Base-by-base conservation (phyloP, 768 basidiomycete genomes). In the Termitomyces sp. region DNA sequence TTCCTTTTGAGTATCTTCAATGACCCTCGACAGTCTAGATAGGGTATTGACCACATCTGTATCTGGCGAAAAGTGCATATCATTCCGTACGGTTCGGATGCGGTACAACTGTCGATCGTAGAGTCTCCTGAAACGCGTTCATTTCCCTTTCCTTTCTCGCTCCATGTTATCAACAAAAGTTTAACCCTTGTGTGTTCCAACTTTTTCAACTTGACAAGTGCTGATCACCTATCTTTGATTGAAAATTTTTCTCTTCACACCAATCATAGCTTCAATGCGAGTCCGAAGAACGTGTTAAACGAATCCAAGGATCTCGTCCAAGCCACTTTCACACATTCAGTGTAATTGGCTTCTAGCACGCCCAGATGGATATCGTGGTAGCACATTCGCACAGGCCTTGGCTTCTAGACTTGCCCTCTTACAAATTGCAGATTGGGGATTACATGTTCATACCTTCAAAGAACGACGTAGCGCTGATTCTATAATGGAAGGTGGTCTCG, bases 1-100 rank as follows among this genome's bases (percentile, higher is more conserved):
- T 32, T 20, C 62, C 59, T 49, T 59, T 55, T 12, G 36, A 56
- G 51, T 44, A 65, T 48, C 38, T 43, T 61, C 54, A 61, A 63
- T 36, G 60, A 41, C 16, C 43, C 41, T 62, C 53, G 30, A 50
- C 41, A 30, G 26, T 41, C 43, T 38, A 6, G 16, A 50, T 50
- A 60, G 56, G 58, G 60, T 47, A 64, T 64, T 50, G 59, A 38
- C 48, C 48, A 53, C 47, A 41, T 23, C 43, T 28, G 56, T 5
- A 23, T 4, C 56, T 30, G 9, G 23, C 32, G n/a, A 44, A 55
- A 36, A 7, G 16, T 5, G 18, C 20, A 30, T 7, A 35, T 16
- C 33, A 13, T 49, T 28, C 47, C 36, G 48, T 6, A 48, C 20
- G 5, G 6, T 50, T 38, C 40, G 23, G 54, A 47, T 51, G 30